phyloP scores from a whole-genome alignment of 495 filamentous ascomycete genomes.

The Thozetella sp. region DNA sequence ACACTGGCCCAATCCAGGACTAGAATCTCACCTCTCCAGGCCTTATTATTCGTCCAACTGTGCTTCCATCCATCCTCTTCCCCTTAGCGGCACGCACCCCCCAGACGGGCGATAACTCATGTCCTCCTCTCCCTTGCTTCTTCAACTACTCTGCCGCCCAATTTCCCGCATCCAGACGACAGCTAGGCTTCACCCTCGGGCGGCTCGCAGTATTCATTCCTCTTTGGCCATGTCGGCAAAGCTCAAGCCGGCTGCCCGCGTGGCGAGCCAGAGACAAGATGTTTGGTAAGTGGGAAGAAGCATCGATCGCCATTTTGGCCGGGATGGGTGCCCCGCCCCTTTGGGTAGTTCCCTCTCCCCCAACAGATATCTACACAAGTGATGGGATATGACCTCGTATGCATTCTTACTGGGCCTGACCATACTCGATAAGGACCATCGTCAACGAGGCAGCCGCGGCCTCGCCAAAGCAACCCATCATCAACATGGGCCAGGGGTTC shows the following conservation, averaged over 20 bases:
- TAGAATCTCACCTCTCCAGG: background rate
- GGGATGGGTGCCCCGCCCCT: background rate
- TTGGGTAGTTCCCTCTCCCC: background rate
- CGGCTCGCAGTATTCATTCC: slow-evolving; percentile 19
- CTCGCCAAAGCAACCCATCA: slow-evolving; percentile 86
- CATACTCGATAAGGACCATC: slow-evolving; percentile 92
- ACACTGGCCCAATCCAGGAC: background rate
- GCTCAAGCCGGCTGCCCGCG: slow-evolving; percentile 72
- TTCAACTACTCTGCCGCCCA: slow-evolving; percentile 11
- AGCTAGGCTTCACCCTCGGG: background rate
- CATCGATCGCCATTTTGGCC: too few species aligned
- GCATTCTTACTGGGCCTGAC: too few species aligned
- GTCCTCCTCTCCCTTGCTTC: background rate
- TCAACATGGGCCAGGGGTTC: slow-evolving; percentile 98
- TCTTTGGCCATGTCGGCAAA: slow-evolving; percentile 30
- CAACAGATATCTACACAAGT: background rate
- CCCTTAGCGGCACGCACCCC: background rate
- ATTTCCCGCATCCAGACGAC: slow-evolving; percentile 1
- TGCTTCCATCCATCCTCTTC: background rate
- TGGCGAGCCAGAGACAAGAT: slow-evolving; percentile 84
- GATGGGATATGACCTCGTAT: background rate
- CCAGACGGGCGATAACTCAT: background rate
- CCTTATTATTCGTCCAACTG: background rate
- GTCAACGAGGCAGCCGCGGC: slow-evolving; percentile 88
- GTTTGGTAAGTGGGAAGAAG: slow-evolving; percentile 91